Evolutionary conservation across 1,284 basidiomycete genomes (phyloP).

Genomic region (Boletellus dicymbophilus): DNA sequence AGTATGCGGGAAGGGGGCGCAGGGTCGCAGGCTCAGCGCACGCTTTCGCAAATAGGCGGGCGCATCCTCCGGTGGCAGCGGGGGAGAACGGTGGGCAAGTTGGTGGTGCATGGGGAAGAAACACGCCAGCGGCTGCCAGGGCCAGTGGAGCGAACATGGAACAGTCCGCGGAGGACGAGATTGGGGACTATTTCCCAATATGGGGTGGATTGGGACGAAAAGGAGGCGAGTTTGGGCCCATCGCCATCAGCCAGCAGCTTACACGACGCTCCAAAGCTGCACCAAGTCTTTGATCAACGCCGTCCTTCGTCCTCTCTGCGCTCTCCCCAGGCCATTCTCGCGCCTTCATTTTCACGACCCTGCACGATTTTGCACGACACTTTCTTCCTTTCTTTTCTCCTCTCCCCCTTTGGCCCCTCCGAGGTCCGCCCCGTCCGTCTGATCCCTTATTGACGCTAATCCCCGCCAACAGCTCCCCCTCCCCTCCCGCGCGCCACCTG

Average conservation of each 20-base stretch:
- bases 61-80: too few species aligned
- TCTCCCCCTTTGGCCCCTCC: conserved; percentile 19
- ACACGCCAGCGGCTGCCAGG: too few species aligned
- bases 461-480: too few species aligned
- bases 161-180: too few species aligned
- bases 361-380: conserved; percentile 69
- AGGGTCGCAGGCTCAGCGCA: too few species aligned
- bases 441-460: conserved; percentile 13
- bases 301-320: conserved; percentile 32
- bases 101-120: too few species aligned
- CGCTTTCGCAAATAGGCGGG: too few species aligned
- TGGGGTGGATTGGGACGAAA: conserved; percentile 19
- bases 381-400: conserved; percentile 33
- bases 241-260: conserved; percentile 35
- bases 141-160: too few species aligned
- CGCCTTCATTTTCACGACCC: conserved; percentile 63
- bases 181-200: conserved; percentile 1
- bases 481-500: too few species aligned
- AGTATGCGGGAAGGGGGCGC: too few species aligned
- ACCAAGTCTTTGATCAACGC: conserved; percentile 34
- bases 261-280: conserved; percentile 34
- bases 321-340: conserved; percentile 37
- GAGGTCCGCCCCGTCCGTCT: conserved; percentile 25
- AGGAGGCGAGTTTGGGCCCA: conserved; percentile 9
- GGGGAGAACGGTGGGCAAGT: too few species aligned